These are phyloP conservation scores for Tardiomyces digboiensis DNA, from an alignment of 1,139 yeast species.

Conservation along the genomic window DNA sequence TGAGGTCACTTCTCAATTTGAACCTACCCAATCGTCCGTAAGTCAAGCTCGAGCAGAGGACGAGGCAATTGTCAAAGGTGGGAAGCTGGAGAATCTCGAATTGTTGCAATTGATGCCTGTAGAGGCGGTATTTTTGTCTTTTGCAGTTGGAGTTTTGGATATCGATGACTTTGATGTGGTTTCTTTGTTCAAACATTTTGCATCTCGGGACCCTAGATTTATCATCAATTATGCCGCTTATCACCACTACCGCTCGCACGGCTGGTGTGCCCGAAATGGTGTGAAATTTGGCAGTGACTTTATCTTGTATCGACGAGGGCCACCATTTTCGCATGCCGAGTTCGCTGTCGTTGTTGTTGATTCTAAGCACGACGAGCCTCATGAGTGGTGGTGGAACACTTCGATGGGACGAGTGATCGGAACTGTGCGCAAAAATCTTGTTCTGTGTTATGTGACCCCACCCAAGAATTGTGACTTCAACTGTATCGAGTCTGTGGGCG, in stretches of 20 bases:
- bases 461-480: slow-evolving; percentile 25
- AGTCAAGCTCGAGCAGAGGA: slow-evolving; percentile 8
- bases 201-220: slow-evolving; percentile 32
- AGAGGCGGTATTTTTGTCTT: slow-evolving; percentile 61
- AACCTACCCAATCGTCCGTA: not conserved
- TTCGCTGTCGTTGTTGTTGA: slow-evolving; percentile 49
- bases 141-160: slow-evolving; percentile 39
- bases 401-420: slow-evolving; percentile 73
- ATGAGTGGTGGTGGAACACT: slow-evolving; percentile 56
- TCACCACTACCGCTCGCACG: slow-evolving; percentile 78
- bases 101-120: slow-evolving; percentile 62
- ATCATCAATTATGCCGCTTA: slow-evolving; percentile 57
- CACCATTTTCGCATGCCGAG: slow-evolving; percentile 94
- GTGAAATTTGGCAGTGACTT: slow-evolving; percentile 85
- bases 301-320: slow-evolving; percentile 79
- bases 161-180: slow-evolving; percentile 11
- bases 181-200: not conserved
- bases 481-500: slow-evolving; percentile 4
- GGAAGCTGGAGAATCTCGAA: slow-evolving; percentile 43
- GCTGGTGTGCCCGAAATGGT: slow-evolving; percentile 94
- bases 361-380: slow-evolving; percentile 16
- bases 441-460: slow-evolving; percentile 53
- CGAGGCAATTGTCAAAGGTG: slow-evolving; percentile 24
- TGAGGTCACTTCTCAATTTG: not conserved
- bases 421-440: slow-evolving; percentile 73